phyloP scores from a whole-genome alignment of 805 yeast genomes.

The Candida sanyiensis region DNA sequence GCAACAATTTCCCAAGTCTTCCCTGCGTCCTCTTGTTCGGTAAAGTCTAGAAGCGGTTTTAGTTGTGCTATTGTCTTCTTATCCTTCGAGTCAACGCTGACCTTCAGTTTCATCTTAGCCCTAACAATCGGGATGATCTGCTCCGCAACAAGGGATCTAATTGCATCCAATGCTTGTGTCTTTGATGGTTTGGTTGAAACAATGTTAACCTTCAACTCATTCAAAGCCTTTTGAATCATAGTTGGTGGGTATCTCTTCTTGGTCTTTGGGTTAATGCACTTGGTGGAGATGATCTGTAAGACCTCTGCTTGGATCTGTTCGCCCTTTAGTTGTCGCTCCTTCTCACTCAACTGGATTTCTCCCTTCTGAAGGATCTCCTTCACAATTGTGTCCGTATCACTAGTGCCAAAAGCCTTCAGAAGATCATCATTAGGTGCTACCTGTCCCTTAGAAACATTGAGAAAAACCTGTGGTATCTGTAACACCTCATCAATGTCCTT shows the following conservation, averaged over 20 bases:
- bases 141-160: conserved; percentile 63
- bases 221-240: conserved; percentile 83
- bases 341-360: conserved; percentile 90
- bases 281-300: conserved; percentile 75
- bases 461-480: conserved; percentile 91
- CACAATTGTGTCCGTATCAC: conserved; percentile 69
- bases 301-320: conserved; percentile 77
- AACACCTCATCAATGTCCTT: conserved; percentile 93
- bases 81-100: conserved; percentile 51
- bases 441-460: conserved; percentile 90
- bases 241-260: conserved; percentile 91
- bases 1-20: conserved; percentile 52
- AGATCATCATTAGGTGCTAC: conserved; percentile 87
- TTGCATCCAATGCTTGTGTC: conserved; percentile 87
- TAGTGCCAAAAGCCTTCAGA: conserved; percentile 63
- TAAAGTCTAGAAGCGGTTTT: conserved; percentile 35
- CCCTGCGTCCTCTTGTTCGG: conserved; percentile 40
- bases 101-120: conserved; percentile 84
- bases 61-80: conserved; percentile 39
- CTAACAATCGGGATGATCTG: conserved; percentile 91
- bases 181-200: conserved; percentile 72
- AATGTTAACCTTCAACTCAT: conserved; percentile 73
- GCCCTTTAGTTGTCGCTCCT: conserved; percentile 76
- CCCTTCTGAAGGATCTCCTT: conserved; percentile 83
- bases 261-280: conserved; percentile 85